These are phyloP conservation scores for Austroboletus eburneus DNA, from an alignment of 768 basidiomycete genomes.

Conservation along the genomic window DNA sequence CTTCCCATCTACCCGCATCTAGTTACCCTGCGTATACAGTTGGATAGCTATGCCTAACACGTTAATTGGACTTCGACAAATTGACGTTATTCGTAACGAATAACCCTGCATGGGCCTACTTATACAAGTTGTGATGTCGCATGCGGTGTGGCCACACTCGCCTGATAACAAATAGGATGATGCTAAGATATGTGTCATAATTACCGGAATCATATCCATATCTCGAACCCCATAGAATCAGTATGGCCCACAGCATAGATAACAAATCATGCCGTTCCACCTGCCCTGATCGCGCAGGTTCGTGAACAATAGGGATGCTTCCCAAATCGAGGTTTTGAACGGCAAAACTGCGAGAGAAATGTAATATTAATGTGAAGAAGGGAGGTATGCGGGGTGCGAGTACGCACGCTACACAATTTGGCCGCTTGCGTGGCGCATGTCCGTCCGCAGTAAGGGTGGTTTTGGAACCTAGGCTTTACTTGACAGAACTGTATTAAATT, in stretches of 20 bases:
- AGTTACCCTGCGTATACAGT: no score
- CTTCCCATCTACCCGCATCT: background rate
- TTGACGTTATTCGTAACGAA: background rate
- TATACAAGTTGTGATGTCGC: background rate
- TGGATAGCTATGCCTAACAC: background rate
- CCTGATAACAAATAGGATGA: slow-evolving; percentile 6
- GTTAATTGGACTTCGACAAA: background rate
- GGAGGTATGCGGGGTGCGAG: background rate
- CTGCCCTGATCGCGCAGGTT: slow-evolving; percentile 27
- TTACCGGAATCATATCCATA: slow-evolving; percentile 6
- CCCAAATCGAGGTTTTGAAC: slow-evolving; percentile 28
- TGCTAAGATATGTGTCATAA: slow-evolving; percentile 21
- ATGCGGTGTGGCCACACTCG: background rate
- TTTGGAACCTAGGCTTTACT: slow-evolving; percentile 55
- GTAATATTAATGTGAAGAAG: slow-evolving; percentile 5
- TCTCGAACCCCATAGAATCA: background rate
- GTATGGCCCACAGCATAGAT: background rate
- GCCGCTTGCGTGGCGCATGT: slow-evolving; percentile 51
- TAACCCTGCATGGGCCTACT: background rate
- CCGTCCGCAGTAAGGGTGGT: slow-evolving; percentile 61
- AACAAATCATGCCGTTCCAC: slow-evolving; percentile 12
- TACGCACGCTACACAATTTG: slow-evolving; percentile 27
- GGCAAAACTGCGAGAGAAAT: slow-evolving; percentile 23
- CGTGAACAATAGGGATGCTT: slow-evolving; percentile 33
- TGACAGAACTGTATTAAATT: slow-evolving; percentile 44